Conservation (phyloP, 1,284 basidiomycete species). For the Heterobasidion annosum region DNA sequence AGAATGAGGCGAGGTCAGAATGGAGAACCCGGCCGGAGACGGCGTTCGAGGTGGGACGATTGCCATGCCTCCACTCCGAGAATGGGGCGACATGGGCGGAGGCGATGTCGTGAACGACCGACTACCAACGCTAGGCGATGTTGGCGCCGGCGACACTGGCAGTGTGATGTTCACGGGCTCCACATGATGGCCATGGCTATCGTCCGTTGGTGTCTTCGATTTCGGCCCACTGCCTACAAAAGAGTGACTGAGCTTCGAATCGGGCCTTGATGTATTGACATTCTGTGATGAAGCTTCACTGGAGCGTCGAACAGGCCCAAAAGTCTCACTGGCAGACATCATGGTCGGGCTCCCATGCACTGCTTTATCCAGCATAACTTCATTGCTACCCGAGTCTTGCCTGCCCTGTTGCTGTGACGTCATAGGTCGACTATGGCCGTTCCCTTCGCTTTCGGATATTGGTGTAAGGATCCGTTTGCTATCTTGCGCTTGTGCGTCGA, state of each 20-base stretch:
- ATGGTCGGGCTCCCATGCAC: slow-evolving; percentile 15
- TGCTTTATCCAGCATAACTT: slow-evolving; percentile 7
- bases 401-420: not conserved
- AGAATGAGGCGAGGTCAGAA: slow-evolving; percentile 36
- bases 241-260: slow-evolving; percentile 22
- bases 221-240: slow-evolving; percentile 7
- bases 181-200: slow-evolving; percentile 11
- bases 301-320: slow-evolving; percentile 5
- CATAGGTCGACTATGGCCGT: slow-evolving; percentile 6
- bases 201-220: slow-evolving; percentile 15
- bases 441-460: slow-evolving; percentile 21
- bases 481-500: slow-evolving; percentile 15
- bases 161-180: not conserved
- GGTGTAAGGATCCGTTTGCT: slow-evolving; percentile 19
- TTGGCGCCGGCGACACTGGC: not conserved
- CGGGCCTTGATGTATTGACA: slow-evolving; percentile 19
- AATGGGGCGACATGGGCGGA: not conserved
- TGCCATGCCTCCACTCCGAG: slow-evolving; percentile 5
- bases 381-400: slow-evolving; percentile 7
- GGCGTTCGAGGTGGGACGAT: slow-evolving; percentile 12
- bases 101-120: not conserved
- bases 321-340: not conserved
- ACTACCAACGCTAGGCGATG: not conserved
- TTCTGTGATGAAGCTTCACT: slow-evolving; percentile 15
- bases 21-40: slow-evolving; percentile 26